Evolutionary conservation across 805 yeast genomes (phyloP).

Genomic region (Lipomyces chichibuensis): DNA sequence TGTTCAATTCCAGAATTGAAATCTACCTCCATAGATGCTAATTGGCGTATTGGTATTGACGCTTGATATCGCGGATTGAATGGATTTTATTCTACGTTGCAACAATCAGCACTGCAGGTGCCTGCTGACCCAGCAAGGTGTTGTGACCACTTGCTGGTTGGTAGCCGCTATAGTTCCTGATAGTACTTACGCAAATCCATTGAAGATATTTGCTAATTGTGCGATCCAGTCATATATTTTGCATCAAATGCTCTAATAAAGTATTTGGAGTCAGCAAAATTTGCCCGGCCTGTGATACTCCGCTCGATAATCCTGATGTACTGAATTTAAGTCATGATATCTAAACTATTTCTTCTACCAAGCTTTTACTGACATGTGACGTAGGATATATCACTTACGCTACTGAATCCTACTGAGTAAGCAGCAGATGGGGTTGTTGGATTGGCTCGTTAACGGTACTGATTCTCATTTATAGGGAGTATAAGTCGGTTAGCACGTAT

Average conservation of each 20-base stretch:
- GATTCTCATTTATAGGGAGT: constrained; percentile 5
- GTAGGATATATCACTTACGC: constrained; percentile 22
- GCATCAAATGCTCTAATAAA: constrained; percentile 17
- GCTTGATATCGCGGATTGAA: neutral
- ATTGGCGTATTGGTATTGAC: neutral
- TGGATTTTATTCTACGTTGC: constrained; percentile 23
- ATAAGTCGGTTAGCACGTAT: constrained; percentile 10
- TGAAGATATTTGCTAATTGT: neutral
- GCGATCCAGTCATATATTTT: constrained; percentile 20
- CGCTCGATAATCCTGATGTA: constrained; percentile 24
- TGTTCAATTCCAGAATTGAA: neutral
- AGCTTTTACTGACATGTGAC: neutral
- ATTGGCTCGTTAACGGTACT: neutral
- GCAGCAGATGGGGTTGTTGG: neutral
- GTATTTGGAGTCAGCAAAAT: constrained; percentile 8
- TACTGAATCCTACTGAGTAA: constrained; percentile 24
- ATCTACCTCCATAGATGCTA: neutral
- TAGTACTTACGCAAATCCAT: neutral
- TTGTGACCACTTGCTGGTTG: constrained; percentile 32
- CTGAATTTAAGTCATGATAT: neutral
- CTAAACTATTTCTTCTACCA: neutral
- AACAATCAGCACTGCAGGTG: constrained; percentile 19
- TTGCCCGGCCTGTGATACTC: constrained; percentile 24
- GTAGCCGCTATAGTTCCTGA: neutral
- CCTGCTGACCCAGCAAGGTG: constrained; percentile 17